phyloP scores from a whole-genome alignment of 1,284 basidiomycete genomes.

The Malassezia brasiliensis region DNA sequence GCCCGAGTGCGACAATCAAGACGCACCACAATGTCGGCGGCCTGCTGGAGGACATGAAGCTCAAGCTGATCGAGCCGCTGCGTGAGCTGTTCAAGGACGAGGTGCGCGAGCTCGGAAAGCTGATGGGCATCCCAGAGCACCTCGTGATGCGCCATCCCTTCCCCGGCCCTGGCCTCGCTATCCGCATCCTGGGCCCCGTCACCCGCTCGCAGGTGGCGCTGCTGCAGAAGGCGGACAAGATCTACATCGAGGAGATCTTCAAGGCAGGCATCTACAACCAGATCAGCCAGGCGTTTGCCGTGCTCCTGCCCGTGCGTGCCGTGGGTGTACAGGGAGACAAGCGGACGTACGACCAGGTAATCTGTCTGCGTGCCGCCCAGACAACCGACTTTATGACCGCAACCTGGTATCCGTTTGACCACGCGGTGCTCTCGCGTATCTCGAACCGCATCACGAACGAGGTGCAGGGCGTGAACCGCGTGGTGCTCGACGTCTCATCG shows the following conservation, averaged over 20 bases:
- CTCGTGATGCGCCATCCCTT: conserved; percentile 97
- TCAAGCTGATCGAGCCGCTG: conserved; percentile 95
- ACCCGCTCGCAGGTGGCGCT: conserved; percentile 85
- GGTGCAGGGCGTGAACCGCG: conserved; percentile 64
- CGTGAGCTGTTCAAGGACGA: conserved; percentile 99
- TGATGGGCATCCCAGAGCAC: conserved; percentile 81
- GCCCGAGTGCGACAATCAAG: conserved; percentile 97
- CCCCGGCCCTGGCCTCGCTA: conserved; percentile 97
- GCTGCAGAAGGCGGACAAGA: conserved; percentile 86
- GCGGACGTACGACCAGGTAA: conserved; percentile 89
- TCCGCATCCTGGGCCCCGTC: conserved; percentile 91
- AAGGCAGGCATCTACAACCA: conserved; percentile 83
- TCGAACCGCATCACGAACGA: conserved; percentile 98
- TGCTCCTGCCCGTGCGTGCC: conserved; percentile 87
- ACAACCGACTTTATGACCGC: conserved; percentile 49
- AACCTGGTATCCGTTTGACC: conserved; percentile 68
- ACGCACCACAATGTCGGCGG: conserved; percentile 99
- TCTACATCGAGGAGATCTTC: conserved; percentile 96
- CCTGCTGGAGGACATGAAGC: conserved; percentile 90
- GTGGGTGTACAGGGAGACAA: conserved; percentile 97
- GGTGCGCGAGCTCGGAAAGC: conserved; percentile 80
- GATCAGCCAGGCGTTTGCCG: conserved; percentile 94
- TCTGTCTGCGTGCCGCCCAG: conserved; percentile 44
- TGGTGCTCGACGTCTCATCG: conserved; percentile 70
- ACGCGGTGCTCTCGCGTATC: conserved; percentile 77